Percentiles rank a stretch among this genome's conserved stretches.
These are phyloP conservation scores for Pythium aristosporum DNA, from an alignment of 352 stramenopile species.

Conservation along the genomic window DNA sequence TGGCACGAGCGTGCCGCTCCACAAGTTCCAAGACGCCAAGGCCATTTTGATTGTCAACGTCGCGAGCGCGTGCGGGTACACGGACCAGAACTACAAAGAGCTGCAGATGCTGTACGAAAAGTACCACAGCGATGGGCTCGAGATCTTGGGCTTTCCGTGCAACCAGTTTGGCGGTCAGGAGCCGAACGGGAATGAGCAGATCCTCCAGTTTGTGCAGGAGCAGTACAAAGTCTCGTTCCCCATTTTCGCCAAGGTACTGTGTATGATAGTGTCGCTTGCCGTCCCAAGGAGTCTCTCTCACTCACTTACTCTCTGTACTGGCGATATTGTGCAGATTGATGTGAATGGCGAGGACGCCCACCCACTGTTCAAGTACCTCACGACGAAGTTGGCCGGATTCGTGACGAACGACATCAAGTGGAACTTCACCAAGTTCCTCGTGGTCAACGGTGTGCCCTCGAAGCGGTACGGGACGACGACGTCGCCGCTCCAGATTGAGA, in stretches of 20 bases:
- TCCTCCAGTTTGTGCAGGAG: constrained; percentile 74
- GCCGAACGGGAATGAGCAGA: constrained; percentile 59
- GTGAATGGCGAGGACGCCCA: constrained; percentile 91
- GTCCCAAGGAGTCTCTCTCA: too few species aligned
- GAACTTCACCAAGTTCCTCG: constrained; percentile 90
- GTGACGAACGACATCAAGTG: constrained; percentile 82
- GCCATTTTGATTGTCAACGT: constrained; percentile 85
- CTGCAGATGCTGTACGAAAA: constrained; percentile 75
- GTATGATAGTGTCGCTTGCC: too few species aligned
- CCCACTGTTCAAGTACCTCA: constrained; percentile 92
- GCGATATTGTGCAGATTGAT: constrained; percentile 63
- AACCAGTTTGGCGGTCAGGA: constrained; percentile 96
- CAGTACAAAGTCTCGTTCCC: constrained; percentile 81
- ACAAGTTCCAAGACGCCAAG: constrained; percentile 46
- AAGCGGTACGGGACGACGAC: constrained; percentile 73
- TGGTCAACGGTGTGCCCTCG: constrained; percentile 67
- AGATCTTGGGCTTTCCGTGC: constrained; percentile 94
- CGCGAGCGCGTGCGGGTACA: constrained; percentile 78
- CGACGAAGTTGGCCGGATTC: constrained; percentile 58
- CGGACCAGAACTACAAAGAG: constrained; percentile 79
- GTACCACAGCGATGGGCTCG: constrained; percentile 69
- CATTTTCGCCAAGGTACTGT: constrained; percentile 79
- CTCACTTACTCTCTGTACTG: not conserved
- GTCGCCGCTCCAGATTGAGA: constrained; percentile 62
- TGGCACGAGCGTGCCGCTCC: constrained; percentile 45